Evolutionary conservation across 108 stramenopile genomes (phyloP), one percentile per base, ranked within the genome.

Genomic region (Seminavis robusta): DNA sequence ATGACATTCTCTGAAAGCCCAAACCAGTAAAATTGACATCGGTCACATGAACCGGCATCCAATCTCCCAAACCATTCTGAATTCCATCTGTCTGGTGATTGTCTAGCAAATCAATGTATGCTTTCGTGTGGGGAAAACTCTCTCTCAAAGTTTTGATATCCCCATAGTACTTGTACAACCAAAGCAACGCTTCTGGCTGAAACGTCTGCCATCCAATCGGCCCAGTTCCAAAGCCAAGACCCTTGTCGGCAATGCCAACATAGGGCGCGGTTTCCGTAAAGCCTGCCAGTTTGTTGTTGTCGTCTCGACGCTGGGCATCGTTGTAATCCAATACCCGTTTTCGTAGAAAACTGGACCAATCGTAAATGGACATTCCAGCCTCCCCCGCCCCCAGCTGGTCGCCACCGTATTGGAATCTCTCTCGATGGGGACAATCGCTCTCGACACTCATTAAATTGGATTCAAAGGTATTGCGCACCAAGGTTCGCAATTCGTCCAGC

Each of bases 391-490:
- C 74, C 43, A 76, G 33, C 0, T 65, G 58, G 33, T 76, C 79
- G 5, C 75, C 79, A 26, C 71, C 67, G 45, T 80, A 80, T 37
- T 69, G 67, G 38, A 76, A 73, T 20, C 76, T 68, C 61, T 80
- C 79, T 48, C 79, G 56, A 52, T 80, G 79, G 1, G 79, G 79
- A 52, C 79, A 80, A 39, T 80, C 79, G 15, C 57, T 60, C 51
- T 80, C 75, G 28, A 80, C 63, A 20, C 79, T 54, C 36, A 80
- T 33, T 55, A 76, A 51, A 41, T 80, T 80, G 61, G 44, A 36
- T 28, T 28, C 50, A 51, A 31, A 19, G 13, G 50, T 17, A 19
- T 51, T 51, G 30, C 13, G n/a, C n/a, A n/a, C n/a, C n/a, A n/a
- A n/a, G n/a, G n/a, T 32, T n/a, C n/a, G n/a, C n/a, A n/a, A n/a